Evolutionary conservation across 2,329 filamentous ascomycete species (phyloP).

Genomic region (Ceratocystis alfenasii): DNA sequence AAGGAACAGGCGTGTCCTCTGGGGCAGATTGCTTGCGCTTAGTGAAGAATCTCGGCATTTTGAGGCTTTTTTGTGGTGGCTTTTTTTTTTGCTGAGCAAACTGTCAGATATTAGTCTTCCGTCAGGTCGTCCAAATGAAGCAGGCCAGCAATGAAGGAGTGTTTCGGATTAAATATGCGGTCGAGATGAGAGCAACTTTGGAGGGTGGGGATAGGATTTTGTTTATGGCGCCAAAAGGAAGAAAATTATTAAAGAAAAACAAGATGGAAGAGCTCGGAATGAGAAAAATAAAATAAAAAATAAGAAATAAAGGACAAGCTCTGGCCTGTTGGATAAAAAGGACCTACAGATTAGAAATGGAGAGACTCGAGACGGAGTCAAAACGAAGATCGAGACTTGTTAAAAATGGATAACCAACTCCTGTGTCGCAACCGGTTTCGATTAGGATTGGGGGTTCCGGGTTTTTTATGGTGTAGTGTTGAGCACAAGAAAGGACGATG

Average conservation of each 20-base stretch:
- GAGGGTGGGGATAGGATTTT: conserved; percentile 5
- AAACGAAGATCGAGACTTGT: neutral
- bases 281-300: neutral
- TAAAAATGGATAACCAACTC: neutral
- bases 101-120: conserved; percentile 5
- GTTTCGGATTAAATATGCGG: conserved; percentile 5
- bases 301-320: neutral
- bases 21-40: conserved; percentile 50
- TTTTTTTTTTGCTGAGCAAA: neutral
- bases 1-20: conserved; percentile 40
- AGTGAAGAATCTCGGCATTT: conserved; percentile 53
- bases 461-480: neutral
- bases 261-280: neutral
- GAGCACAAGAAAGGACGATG: neutral
- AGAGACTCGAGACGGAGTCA: conserved; percentile 3
- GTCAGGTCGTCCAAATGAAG: neutral
- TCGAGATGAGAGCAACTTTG: neutral
- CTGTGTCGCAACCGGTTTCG: conserved; percentile 6
- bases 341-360: neutral
- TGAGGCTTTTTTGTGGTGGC: conserved; percentile 25
- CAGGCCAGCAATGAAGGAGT: neutral
- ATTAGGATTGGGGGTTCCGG: conserved; percentile 5
- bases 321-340: neutral
- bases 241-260: neutral
- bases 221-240: conserved; percentile 2